Percentiles rank a stretch among this genome's conserved stretches.
Evolutionary conservation across 345 rosid species (phyloP).

Genomic region (Citrus medica): DNA sequence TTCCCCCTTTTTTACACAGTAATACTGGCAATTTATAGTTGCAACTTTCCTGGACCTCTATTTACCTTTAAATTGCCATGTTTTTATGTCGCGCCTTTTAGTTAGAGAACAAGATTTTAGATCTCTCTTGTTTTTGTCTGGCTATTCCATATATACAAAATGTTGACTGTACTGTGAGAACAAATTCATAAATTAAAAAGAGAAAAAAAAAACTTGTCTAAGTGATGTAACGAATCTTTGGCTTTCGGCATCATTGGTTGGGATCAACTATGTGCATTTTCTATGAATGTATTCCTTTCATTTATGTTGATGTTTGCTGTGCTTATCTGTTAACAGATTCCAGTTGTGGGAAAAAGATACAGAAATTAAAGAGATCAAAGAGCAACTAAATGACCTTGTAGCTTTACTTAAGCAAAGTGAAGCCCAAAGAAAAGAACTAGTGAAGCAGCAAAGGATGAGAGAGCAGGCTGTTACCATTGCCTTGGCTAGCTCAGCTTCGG

Average conservation of each 20-base stretch:
- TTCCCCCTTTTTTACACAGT: background rate
- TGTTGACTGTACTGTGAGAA: background rate
- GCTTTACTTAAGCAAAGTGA: constrained; percentile 55
- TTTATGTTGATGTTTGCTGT: background rate
- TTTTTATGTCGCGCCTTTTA: background rate
- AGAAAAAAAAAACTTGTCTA: background rate
- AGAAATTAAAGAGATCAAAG: constrained; percentile 62
- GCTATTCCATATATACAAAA: background rate
- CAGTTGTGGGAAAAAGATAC: constrained; percentile 61
- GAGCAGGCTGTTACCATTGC: constrained; percentile 63
- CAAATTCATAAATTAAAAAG: background rate
- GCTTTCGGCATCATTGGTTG: background rate
- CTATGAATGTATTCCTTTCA: background rate
- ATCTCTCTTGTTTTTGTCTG: background rate
- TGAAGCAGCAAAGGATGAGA: constrained; percentile 56
- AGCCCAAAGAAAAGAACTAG: constrained; percentile 51
- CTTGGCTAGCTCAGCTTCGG: constrained; percentile 53
- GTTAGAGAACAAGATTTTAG: background rate
- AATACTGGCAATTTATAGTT: background rate
- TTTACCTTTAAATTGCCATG: background rate
- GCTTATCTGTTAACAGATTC: constrained; percentile 40
- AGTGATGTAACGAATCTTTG: background rate
- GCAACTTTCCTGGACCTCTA: background rate
- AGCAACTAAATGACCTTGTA: constrained; percentile 61
- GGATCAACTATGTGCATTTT: background rate